Conservation (phyloP, 148 eudicot species). For the Diospyros lotus region DNA sequence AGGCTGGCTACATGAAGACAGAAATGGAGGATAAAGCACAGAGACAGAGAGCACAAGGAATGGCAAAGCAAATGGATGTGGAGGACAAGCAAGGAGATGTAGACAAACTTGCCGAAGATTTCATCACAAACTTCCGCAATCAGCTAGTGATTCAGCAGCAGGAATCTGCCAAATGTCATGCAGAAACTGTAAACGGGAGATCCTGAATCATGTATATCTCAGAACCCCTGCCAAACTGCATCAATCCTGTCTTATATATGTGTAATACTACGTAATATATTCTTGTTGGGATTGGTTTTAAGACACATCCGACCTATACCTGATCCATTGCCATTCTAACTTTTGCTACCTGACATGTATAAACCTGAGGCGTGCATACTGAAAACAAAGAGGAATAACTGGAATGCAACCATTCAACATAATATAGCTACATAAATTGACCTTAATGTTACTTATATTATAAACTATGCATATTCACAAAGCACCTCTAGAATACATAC, state of each 20-base stretch:
- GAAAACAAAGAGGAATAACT: background rate
- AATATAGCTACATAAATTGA: background rate
- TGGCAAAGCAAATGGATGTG: background rate
- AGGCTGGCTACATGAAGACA: background rate
- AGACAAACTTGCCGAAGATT: background rate
- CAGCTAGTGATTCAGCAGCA: slow-evolving; percentile 1
- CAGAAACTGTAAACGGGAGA: background rate
- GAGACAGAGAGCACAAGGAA: background rate
- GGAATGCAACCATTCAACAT: background rate
- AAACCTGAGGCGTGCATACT: too few species aligned
- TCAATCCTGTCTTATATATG: too few species aligned
- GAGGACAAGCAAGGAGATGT: background rate
- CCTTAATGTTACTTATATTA: background rate
- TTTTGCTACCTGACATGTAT: too few species aligned
- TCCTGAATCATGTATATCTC: too few species aligned
- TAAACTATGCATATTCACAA: slow-evolving; percentile 7
- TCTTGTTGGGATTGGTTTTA: too few species aligned
- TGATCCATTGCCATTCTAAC: too few species aligned
- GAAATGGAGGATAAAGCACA: background rate
- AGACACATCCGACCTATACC: too few species aligned
- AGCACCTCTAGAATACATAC: slow-evolving; percentile 12
- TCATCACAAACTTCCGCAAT: background rate
- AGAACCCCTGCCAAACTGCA: too few species aligned
- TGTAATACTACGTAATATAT: too few species aligned
- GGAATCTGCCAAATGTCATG: background rate